Base-by-base conservation (phyloP, 2,329 filamentous ascomycete species). In the Venturia oleaginea region DNA sequence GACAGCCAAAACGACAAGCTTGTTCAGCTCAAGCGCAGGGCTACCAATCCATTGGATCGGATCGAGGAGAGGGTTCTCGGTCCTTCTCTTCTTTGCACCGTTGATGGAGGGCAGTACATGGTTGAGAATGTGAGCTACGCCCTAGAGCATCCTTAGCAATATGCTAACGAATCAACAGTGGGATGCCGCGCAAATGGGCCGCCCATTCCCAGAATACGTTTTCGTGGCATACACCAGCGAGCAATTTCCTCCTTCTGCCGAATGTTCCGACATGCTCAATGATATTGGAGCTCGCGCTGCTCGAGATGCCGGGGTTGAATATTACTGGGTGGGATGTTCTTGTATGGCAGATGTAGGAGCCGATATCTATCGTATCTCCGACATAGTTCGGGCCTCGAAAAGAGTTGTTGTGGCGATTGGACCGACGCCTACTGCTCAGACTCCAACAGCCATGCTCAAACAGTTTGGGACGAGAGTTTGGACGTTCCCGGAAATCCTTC, bases 381-480 rank as follows among this genome's bases (percentile, higher is more conserved):
- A 81, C 64, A 74, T 80, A 4, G 75, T 79, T 7, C 74, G 79
- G 15, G 76, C 78, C 1, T 71, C 76, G 17, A 75, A 74, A 0
- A 68, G 81, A 24, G 73, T 76, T 15, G 77, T 81, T 24, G 75
- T 75, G 1, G 75, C 80, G 2, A 76, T 76, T 2, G 70, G 67
- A 24, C 71, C 70, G 30, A 62, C 66, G 17, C 68, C 68, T 55
- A 68, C 30, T 71, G 67, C 62, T 72, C 22, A 40, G 71, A 70
- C 5, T 65, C 71, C 15, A 63, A 69, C 37, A 48, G 66, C 73
- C 34, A 71, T 74, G 71, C 69, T 80, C 15, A 70, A 73, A 8
- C 71, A 78, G 68, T 81, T 74, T 79, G 80, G 77, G 22, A 74
- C 70, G 11, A 74, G 76, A 4, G 71, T 82, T 24, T 80, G 79